These are phyloP conservation scores for Lophium mytilinum DNA, from an alignment of 495 filamentous ascomycete genomes.

Conservation along the genomic window DNA sequence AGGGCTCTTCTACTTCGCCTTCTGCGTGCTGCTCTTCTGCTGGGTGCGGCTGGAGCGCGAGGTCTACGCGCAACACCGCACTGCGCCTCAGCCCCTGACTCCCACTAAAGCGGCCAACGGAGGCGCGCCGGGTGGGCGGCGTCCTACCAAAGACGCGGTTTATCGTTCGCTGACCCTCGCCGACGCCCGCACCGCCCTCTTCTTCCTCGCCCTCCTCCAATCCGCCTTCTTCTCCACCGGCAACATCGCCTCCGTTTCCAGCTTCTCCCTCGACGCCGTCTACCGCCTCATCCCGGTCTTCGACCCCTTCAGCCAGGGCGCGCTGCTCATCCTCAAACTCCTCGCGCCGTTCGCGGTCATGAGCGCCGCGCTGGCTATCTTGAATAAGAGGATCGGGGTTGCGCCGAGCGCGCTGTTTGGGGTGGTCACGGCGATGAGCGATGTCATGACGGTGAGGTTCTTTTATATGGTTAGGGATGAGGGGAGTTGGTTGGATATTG, in stretches of 20 bases:
- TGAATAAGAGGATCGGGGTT: constrained; percentile 79
- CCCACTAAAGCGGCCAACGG: background rate
- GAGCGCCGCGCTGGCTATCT: constrained; percentile 83
- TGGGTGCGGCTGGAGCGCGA: constrained; percentile 90
- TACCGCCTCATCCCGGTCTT: constrained; percentile 89
- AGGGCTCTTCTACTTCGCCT: constrained; percentile 89
- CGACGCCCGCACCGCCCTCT: constrained; percentile 79
- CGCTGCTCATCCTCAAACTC: constrained; percentile 79
- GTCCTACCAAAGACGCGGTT: constrained; percentile 5
- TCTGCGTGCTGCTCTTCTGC: constrained; percentile 70
- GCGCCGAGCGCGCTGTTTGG: constrained; percentile 84
- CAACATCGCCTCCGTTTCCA: constrained; percentile 90
- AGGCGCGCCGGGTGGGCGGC: background rate
- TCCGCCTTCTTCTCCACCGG: constrained; percentile 96
- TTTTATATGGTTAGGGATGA: constrained; percentile 96
- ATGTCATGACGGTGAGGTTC: constrained; percentile 91
- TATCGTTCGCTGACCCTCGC: constrained; percentile 70
- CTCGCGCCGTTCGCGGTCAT: constrained; percentile 92
- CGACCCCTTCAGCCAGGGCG: constrained; percentile 84
- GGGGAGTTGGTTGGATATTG: constrained; percentile 95
- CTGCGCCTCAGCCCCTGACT: constrained; percentile 8
- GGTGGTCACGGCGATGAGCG: constrained; percentile 85
- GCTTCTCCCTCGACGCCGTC: constrained; percentile 90
- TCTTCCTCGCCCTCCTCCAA: constrained; percentile 92
- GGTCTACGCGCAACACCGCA: constrained; percentile 44